Base-by-base conservation (phyloP, 176 grass and related monocot species). In the Eleusine indica region DNA sequence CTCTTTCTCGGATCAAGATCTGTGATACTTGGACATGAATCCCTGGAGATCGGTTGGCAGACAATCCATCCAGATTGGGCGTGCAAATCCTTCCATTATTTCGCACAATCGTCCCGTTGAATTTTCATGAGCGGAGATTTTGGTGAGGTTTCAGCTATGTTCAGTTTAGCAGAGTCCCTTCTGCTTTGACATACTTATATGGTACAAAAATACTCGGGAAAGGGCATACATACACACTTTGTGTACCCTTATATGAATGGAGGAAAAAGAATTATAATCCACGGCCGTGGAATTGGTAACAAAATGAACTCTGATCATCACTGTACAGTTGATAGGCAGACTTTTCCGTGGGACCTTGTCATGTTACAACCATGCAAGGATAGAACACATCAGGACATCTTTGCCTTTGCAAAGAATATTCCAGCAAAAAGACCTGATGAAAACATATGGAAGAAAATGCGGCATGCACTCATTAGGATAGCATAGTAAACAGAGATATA, bases 371-470 rank as follows among this genome's bases (percentile, higher is more conserved):
- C 64, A 38, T 25, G 61, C n/a, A 67, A 18, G 19, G 64, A 37
- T 2, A 70, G 13, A 39, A 32, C 72, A 14, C 4, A 66, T 89
- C 62, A 91, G 52, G 88, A 93, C 94, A 96, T 93, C 82, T 96
- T 94, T 42, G 91, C 94, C 89, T 91, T 97, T 54, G 94, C 91
- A 80, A 97, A 94, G 85, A 97, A 91, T 83, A 97, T 94, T 81
- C 94, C 94, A 88, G 94, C 94, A 91, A 94, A 94, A 86, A 94
- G 94, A 90, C 94, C 94, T 97, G 89, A 60, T 41, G n/a, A 78
- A 30, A 82, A 68, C 48, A 65, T 9, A 40, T 9, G 61, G 35
- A 61, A 7, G 14, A 64, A 64, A 37, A 70, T 35, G 41, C 66
- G 46, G 42, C 56, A 84, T 41, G 7, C 37, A 22, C 37, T 21